phyloP scores from a whole-genome alignment of 208 protist species.

The Leishmania arabica region DNA sequence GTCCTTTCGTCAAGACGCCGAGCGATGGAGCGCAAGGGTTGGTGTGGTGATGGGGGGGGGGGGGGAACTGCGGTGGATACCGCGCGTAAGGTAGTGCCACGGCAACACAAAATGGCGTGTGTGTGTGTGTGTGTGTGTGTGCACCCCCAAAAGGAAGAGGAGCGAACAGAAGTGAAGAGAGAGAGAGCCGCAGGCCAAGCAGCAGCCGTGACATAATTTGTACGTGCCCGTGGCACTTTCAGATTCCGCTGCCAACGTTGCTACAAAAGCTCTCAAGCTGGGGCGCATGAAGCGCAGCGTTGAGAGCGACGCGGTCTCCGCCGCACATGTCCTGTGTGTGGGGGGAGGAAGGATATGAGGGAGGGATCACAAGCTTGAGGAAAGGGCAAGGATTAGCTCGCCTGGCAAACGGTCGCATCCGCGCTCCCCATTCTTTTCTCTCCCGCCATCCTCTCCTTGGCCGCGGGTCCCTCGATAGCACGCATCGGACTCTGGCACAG shows the following conservation, averaged over 20 bases:
- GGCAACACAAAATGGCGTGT: background rate
- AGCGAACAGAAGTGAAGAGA: background rate
- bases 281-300: background rate
- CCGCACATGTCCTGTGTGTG: background rate
- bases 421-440: background rate
- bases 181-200: background rate
- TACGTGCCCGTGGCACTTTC: background rate
- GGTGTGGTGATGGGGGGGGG: background rate
- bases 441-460: background rate
- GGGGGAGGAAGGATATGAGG: background rate
- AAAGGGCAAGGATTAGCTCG: background rate
- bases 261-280: background rate
- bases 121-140: slow-evolving; percentile 2
- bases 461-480: background rate
- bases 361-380: background rate
- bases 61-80: background rate
- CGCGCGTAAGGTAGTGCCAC: background rate
- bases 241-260: background rate
- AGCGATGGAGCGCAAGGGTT: background rate
- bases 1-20: background rate
- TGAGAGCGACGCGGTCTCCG: no score
- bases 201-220: background rate
- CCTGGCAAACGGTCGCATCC: background rate
- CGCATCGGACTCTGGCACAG: background rate
- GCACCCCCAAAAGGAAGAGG: background rate